phyloP scores from a whole-genome alignment of 1,284 basidiomycete species.

The Meripilus lineatus region DNA sequence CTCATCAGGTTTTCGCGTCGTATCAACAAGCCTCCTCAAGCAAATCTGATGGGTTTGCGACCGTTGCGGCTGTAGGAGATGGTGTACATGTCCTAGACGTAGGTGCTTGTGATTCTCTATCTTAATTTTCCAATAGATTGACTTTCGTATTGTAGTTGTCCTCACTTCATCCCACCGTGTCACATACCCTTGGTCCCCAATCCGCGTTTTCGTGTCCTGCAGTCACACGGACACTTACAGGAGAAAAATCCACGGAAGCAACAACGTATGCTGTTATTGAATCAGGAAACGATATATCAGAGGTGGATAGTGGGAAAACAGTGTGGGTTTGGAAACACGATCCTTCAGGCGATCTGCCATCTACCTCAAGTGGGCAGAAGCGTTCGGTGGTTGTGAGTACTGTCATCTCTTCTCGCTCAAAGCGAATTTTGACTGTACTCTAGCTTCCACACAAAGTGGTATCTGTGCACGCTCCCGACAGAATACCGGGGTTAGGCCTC shows the following conservation, averaged over 20 bases:
- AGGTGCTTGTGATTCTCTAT: conserved; percentile 22
- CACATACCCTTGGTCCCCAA: conserved; percentile 62
- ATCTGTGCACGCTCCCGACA: conserved; percentile 40
- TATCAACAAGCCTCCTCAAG: conserved; percentile 31
- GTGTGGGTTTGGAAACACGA: conserved; percentile 63
- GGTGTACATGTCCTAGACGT: conserved; percentile 72
- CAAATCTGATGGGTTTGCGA: conserved; percentile 49
- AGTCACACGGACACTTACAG: conserved; percentile 35
- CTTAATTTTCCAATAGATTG: conserved; percentile 2
- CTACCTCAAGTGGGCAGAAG: conserved; percentile 26
- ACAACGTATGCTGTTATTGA: conserved; percentile 54
- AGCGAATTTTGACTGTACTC: no score
- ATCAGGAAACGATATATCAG: conserved; percentile 39
- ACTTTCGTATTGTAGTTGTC: conserved; percentile 39
- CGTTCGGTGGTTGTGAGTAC: conserved; percentile 42
- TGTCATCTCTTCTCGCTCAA: conserved; percentile 3
- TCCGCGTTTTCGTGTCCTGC: conserved; percentile 57
- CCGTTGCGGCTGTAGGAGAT: conserved; percentile 62
- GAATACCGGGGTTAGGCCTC: conserved; percentile 37
- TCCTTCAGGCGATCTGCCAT: conserved; percentile 35
- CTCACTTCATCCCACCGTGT: conserved; percentile 60
- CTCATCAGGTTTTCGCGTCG: conserved; percentile 34
- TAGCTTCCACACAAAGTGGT: conserved; percentile 41
- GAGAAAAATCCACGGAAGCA: conserved; percentile 34
- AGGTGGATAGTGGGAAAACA: conserved; percentile 39